Conservation (phyloP, 345 rosid species). For the Lepidium africanum region DNA sequence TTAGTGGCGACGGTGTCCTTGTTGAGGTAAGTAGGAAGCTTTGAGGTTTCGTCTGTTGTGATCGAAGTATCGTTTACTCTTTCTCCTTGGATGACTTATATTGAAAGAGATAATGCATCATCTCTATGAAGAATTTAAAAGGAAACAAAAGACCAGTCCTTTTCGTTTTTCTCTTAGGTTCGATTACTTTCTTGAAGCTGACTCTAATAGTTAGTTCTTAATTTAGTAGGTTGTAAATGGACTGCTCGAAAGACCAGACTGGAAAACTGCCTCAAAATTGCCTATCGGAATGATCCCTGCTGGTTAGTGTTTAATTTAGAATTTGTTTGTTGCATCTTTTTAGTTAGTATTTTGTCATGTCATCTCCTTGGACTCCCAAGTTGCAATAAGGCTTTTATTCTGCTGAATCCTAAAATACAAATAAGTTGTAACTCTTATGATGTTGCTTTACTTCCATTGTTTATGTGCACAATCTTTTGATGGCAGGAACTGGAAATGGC, state of each 20-base stretch:
- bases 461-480: neutral
- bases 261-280: conserved; percentile 60
- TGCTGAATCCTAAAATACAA: neutral
- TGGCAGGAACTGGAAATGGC: conserved; percentile 87
- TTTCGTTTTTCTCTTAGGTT: neutral
- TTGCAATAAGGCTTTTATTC: neutral
- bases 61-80: neutral
- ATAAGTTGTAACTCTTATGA: neutral
- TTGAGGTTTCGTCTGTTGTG: neutral
- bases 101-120: neutral
- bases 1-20: conserved; percentile 90
- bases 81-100: neutral
- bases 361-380: neutral
- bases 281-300: conserved; percentile 89
- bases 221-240: conserved; percentile 96
- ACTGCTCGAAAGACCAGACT: conserved; percentile 79
- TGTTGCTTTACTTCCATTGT: neutral
- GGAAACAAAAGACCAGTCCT: too few relatives aligned
- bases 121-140: too few relatives aligned
- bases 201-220: conserved; percentile 22
- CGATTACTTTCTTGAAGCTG: neutral
- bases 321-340: neutral
- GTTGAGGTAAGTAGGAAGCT: conserved; percentile 56
- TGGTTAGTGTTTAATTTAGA: conserved; percentile 35
- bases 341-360: neutral